phyloP scores from a whole-genome alignment of 106 monocot genomes.

The Dioscorea zingiberensis region DNA sequence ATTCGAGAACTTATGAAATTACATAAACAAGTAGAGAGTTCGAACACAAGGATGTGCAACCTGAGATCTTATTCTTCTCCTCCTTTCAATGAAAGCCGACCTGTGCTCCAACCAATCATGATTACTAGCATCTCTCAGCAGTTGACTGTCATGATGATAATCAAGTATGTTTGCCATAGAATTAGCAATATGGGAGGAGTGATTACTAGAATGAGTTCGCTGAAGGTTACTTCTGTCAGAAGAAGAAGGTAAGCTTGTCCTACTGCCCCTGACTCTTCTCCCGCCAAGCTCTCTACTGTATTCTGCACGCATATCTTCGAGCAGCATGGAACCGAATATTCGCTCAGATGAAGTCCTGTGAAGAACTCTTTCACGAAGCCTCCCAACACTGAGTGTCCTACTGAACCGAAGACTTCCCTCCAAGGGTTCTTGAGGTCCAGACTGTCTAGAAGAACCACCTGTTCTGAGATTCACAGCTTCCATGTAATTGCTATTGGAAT shows the following conservation, averaged over 20 bases:
- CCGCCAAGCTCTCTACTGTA: conserved; percentile 13
- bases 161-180: conserved; percentile 13
- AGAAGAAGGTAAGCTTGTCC: conserved; percentile 12
- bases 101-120: conserved; percentile 61
- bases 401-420: conserved; percentile 80
- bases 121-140: conserved; percentile 26
- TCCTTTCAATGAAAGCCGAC: conserved; percentile 77
- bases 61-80: conserved; percentile 98
- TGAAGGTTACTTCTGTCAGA: conserved; percentile 2
- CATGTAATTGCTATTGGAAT: conserved; percentile 2
- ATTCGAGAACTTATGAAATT: neutral
- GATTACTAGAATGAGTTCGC: conserved; percentile 8
- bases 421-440: conserved; percentile 37
- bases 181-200: neutral
- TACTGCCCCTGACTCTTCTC: conserved; percentile 25
- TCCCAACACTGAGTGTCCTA: conserved; percentile 79
- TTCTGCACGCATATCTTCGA: conserved; percentile 33
- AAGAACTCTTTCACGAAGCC: conserved; percentile 92
- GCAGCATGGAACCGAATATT: conserved; percentile 18
- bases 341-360: conserved; percentile 53
- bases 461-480: conserved; percentile 21
- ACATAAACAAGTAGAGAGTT: no score
- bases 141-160: conserved; percentile 15
- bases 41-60: conserved; percentile 32
- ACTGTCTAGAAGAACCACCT: conserved; percentile 28